Conservation (phyloP, 1,284 basidiomycete genomes). For the Ustilago bromivora region DNA sequence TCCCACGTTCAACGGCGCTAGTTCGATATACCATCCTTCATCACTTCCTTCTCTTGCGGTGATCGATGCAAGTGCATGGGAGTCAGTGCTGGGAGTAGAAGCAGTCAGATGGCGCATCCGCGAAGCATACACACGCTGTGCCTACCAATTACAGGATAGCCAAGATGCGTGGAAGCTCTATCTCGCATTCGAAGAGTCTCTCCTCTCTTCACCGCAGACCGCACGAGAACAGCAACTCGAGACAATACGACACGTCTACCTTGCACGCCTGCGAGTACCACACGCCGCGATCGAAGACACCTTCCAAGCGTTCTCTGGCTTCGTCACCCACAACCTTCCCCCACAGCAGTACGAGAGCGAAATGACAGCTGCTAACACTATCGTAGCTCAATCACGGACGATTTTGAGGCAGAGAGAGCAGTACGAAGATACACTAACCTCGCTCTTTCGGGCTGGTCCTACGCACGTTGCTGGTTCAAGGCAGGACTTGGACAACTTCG, state of each 20-base stretch:
- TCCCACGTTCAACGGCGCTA: slow-evolving; percentile 20
- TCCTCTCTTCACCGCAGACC: slow-evolving; percentile 21
- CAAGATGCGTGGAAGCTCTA: slow-evolving; percentile 56
- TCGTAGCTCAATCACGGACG: slow-evolving; percentile 37
- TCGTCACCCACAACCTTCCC: slow-evolving; percentile 54
- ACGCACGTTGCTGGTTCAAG: slow-evolving; percentile 20
- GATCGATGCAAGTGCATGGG: slow-evolving; percentile 4
- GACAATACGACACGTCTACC: slow-evolving; percentile 49
- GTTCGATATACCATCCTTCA: slow-evolving; percentile 15
- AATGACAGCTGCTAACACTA: slow-evolving; percentile 55
- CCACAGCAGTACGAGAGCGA: slow-evolving; percentile 58
- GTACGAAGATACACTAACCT: slow-evolving; percentile 43
- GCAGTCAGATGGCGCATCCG: slow-evolving; percentile 34
- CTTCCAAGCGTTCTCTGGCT: slow-evolving; percentile 58
- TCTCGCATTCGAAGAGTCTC: slow-evolving; percentile 49
- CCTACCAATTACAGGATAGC: slow-evolving; percentile 48
- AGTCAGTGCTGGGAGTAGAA: slow-evolving; percentile 25
- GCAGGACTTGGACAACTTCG: slow-evolving; percentile 25
- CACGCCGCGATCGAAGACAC: slow-evolving; percentile 53
- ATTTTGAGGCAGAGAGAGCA: slow-evolving; percentile 36
- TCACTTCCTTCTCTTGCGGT: slow-evolving; percentile 23
- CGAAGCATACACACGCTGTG: slow-evolving; percentile 46
- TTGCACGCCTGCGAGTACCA: slow-evolving; percentile 56
- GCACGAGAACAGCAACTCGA: slow-evolving; percentile 39
- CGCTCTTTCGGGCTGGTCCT: background rate